A percentile compares a stretch with the other conserved stretches of the same genome.
Evolutionary conservation across 2,329 filamentous ascomycete genomes (phyloP).

Genomic region (Fonsecaea pedrosoi): DNA sequence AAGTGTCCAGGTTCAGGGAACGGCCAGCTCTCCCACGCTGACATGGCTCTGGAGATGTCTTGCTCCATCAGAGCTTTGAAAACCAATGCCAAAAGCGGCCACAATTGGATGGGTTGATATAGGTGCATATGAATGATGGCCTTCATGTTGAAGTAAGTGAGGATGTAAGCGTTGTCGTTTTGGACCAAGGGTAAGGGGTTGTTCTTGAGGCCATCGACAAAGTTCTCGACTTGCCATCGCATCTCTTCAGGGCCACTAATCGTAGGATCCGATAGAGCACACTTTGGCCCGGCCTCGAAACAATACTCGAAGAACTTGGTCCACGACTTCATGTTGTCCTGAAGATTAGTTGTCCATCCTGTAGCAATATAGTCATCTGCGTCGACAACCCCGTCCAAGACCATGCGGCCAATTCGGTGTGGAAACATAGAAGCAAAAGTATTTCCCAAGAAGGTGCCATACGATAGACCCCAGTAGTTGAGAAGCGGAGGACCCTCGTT

Average conservation of each 20-base stretch:
- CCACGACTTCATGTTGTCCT: constrained; percentile 63
- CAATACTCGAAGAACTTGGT: constrained; percentile 62
- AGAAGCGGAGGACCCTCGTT: constrained; percentile 40
- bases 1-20: constrained; percentile 6
- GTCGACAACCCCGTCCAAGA: constrained; percentile 53
- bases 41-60: constrained; percentile 39
- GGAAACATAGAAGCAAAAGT: constrained; percentile 56
- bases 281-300: constrained; percentile 57
- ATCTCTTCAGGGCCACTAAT: constrained; percentile 26
- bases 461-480: constrained; percentile 61
- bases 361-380: constrained; percentile 56
- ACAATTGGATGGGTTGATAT: constrained; percentile 33
- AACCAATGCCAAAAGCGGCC: constrained; percentile 50
- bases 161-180: constrained; percentile 48
- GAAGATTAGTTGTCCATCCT: constrained; percentile 57
- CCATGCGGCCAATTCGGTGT: constrained; percentile 48
- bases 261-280: constrained; percentile 49
- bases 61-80: constrained; percentile 46
- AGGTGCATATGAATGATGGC: constrained; percentile 45
- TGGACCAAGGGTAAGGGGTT: constrained; percentile 45
- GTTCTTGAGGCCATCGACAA: constrained; percentile 30
- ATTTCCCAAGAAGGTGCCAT: constrained; percentile 55
- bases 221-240: constrained; percentile 28
- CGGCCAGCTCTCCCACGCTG: constrained; percentile 2
- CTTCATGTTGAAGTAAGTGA: constrained; percentile 60